Evolutionary conservation across 345 rosid genomes (phyloP).

Genomic region (Reutealis trisperma): DNA sequence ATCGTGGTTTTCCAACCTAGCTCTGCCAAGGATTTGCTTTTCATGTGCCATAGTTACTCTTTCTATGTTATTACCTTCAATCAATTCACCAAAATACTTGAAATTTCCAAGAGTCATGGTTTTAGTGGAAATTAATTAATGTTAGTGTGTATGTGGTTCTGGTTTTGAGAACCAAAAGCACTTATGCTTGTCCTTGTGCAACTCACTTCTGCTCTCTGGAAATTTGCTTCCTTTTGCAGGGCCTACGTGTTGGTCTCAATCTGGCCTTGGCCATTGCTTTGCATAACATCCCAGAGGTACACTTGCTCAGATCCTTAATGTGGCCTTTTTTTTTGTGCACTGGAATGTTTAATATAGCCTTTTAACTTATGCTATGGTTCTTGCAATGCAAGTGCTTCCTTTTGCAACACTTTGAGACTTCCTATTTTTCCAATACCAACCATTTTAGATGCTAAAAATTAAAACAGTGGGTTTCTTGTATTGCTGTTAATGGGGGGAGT

Average conservation of each 20-base stretch:
- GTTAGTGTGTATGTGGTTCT: neutral
- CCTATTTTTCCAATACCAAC: no score
- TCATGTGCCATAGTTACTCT: neutral
- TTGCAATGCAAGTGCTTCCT: neutral
- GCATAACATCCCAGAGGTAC: slow-evolving; percentile 99
- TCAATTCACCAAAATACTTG: neutral
- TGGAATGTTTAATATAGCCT: neutral
- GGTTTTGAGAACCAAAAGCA: slow-evolving; percentile 3
- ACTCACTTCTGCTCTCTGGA: slow-evolving; percentile 9
- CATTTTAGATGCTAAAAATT: no score
- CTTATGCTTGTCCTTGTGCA: neutral
- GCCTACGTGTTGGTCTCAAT: slow-evolving; percentile 91
- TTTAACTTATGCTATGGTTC: neutral
- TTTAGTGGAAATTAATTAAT: slow-evolving; percentile 3
- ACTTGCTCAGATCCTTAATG: slow-evolving; percentile 18
- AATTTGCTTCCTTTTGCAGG: slow-evolving; percentile 49
- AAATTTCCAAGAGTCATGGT: neutral
- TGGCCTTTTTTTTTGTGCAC: neutral
- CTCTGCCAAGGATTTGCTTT: neutral
- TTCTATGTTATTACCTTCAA: neutral
- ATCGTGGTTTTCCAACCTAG: neutral
- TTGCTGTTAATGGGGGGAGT: no score
- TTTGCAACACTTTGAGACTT: neutral
- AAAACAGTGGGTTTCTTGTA: no score
- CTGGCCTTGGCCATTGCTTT: slow-evolving; percentile 95